Evolutionary conservation across 2,329 filamentous ascomycete species (phyloP).

Genomic region (Aspergillus puulaauensis): DNA sequence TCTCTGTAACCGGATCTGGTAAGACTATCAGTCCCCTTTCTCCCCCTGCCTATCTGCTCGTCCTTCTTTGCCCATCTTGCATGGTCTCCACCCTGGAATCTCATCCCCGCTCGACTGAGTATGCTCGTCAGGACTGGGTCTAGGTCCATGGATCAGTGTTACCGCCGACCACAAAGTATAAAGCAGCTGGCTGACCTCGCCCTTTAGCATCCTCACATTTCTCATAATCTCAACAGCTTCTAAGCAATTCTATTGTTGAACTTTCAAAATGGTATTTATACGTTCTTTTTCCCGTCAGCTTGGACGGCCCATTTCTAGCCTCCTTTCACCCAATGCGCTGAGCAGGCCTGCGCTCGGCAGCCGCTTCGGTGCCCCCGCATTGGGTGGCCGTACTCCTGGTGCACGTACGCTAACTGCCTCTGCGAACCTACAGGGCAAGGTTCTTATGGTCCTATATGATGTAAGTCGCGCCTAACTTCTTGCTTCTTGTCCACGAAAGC

Average conservation of each 20-base stretch:
- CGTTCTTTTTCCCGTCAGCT: conserved; percentile 59
- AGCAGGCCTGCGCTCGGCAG: conserved; percentile 31
- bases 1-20: conserved; percentile 9
- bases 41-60: background rate
- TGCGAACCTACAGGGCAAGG: conserved; percentile 81
- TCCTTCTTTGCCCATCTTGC: background rate
- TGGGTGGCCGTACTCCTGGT: conserved; percentile 47
- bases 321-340: conserved; percentile 45
- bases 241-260: conserved; percentile 2
- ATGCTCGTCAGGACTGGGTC: conserved; percentile 3
- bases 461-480: conserved; percentile 50
- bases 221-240: background rate
- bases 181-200: conserved; percentile 15
- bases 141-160: background rate
- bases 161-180: background rate
- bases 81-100: conserved; percentile 2
- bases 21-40: background rate
- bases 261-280: conserved; percentile 61
- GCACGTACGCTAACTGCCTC: conserved; percentile 64
- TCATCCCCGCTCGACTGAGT: background rate
- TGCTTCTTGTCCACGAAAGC: background rate
- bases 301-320: conserved; percentile 54
- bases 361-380: conserved; percentile 35
- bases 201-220: background rate
- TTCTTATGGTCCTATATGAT: conserved; percentile 92